Evolutionary conservation across 2,329 filamentous ascomycete genomes (phyloP).

Genomic region (Fusarium newnesense): DNA sequence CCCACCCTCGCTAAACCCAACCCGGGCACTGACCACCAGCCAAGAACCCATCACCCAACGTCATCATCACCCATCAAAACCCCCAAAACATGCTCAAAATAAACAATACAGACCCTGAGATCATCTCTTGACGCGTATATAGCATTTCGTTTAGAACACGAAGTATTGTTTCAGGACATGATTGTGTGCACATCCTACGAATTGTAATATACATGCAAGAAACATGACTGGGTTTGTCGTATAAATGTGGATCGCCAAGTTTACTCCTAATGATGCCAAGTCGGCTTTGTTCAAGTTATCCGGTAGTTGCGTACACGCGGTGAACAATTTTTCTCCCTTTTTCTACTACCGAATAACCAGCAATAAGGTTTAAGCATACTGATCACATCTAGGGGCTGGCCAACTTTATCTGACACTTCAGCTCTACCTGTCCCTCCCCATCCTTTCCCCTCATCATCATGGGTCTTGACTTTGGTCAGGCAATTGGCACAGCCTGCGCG

Average conservation of each 20-base stretch:
- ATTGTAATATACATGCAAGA: neutral
- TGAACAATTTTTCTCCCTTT: neutral
- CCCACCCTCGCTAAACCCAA: conserved; percentile 9
- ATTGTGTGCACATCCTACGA: neutral
- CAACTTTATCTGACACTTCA: neutral
- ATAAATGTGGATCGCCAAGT: conserved; percentile 24
- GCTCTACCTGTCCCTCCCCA: neutral
- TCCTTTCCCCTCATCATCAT: neutral
- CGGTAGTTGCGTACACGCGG: conserved; percentile 8
- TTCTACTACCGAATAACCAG: too few relatives aligned
- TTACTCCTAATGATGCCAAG: conserved; percentile 9
- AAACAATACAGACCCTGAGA: neutral
- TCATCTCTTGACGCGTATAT: neutral
- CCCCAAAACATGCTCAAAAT: neutral
- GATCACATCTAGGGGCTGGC: neutral
- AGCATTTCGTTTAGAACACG: neutral
- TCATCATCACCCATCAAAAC: neutral
- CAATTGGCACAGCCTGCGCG: neutral
- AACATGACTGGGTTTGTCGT: conserved; percentile 20
- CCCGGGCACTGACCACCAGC: neutral
- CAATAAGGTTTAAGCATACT: neutral
- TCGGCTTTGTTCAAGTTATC: conserved; percentile 15
- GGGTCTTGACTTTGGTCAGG: conserved; percentile 2
- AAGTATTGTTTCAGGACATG: neutral
- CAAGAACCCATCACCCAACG: neutral